Conservation (phyloP, 805 yeast species). For the Sugiyamaella americana region DNA sequence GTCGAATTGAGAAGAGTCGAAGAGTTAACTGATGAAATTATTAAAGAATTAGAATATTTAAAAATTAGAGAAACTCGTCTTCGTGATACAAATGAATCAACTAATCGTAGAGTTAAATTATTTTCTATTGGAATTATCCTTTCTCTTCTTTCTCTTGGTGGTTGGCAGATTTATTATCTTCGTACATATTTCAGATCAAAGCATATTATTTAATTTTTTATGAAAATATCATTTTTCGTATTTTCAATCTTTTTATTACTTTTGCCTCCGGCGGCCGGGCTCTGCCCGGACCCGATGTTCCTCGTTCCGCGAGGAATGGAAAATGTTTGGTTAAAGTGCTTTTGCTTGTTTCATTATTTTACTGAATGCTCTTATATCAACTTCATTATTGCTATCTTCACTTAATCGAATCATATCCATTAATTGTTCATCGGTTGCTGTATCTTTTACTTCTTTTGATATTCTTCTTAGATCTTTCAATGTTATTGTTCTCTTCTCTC, state of each 20-base stretch:
- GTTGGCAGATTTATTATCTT: conserved; percentile 88
- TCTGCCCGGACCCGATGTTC: neutral
- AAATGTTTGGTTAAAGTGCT: neutral
- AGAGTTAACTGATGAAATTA: conserved; percentile 78
- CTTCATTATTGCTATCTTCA: conserved; percentile 13
- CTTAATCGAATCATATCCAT: conserved; percentile 28
- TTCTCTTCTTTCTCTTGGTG: conserved; percentile 71
- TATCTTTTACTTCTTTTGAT: conserved; percentile 25
- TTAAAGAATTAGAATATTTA: conserved; percentile 73
- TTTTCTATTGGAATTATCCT: conserved; percentile 68
- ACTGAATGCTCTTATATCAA: conserved; percentile 22
- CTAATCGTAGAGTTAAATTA: conserved; percentile 86
- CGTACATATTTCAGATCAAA: conserved; percentile 72
- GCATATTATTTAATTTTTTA: conserved; percentile 32
- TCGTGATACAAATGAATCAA: conserved; percentile 95
- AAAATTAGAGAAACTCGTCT: conserved; percentile 82
- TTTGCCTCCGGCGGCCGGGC: neutral
- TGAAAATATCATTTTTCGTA: neutral
- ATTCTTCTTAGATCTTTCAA: conserved; percentile 24
- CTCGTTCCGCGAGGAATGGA: neutral
- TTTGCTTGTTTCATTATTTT: conserved; percentile 24
- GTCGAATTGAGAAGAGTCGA: conserved; percentile 82
- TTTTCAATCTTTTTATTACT: neutral
- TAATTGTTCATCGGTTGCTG: conserved; percentile 27
- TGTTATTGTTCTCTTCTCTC: conserved; percentile 23